A percentile compares a stretch with the other conserved stretches of the same genome.
Evolutionary conservation across 140 eudicot genomes (phyloP).

Genomic region (Erigeron philadelphicus): DNA sequence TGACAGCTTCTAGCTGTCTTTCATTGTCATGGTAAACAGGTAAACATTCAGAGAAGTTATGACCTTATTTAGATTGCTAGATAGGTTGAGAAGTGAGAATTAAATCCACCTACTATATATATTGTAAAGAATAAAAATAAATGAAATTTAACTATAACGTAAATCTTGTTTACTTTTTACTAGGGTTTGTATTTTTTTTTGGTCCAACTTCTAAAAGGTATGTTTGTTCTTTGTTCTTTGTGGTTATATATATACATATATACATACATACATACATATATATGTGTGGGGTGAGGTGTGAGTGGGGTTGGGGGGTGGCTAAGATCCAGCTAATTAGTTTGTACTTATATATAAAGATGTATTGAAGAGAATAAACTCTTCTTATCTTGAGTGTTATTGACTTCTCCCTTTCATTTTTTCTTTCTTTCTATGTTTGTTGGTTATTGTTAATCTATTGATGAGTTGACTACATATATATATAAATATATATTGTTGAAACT

Average conservation of each 20-base stretch:
- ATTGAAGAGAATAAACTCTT: constrained; percentile 35
- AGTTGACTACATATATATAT: constrained; percentile 23
- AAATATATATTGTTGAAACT: constrained; percentile 16
- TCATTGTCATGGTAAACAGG: constrained; percentile 27
- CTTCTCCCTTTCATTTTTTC: constrained; percentile 13
- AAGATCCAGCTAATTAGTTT: constrained; percentile 36
- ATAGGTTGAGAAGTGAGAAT: constrained; percentile 30
- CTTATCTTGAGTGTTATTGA: constrained; percentile 34
- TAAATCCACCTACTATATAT: constrained; percentile 24
- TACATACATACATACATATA: constrained; percentile 21
- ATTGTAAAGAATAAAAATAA: no score
- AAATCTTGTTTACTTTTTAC: constrained; percentile 24
- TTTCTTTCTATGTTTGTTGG: constrained; percentile 2
- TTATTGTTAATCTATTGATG: constrained; percentile 26
- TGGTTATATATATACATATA: constrained; percentile 23
- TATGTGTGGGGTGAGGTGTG: constrained; percentile 27
- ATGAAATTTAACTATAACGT: not conserved
- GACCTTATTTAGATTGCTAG: constrained; percentile 40
- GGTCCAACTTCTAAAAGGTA: constrained; percentile 50
- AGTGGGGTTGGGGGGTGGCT: constrained; percentile 40
- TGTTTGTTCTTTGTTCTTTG: constrained; percentile 52
- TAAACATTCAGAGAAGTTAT: constrained; percentile 33
- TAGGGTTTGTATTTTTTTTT: constrained; percentile 37
- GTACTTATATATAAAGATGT: constrained; percentile 31
- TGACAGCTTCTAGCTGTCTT: constrained; percentile 39